A percentile compares a stretch with the other conserved stretches of the same genome.
Evolutionary conservation across 768 basidiomycete genomes (phyloP).

Genomic region (Lentinus brumalis): DNA sequence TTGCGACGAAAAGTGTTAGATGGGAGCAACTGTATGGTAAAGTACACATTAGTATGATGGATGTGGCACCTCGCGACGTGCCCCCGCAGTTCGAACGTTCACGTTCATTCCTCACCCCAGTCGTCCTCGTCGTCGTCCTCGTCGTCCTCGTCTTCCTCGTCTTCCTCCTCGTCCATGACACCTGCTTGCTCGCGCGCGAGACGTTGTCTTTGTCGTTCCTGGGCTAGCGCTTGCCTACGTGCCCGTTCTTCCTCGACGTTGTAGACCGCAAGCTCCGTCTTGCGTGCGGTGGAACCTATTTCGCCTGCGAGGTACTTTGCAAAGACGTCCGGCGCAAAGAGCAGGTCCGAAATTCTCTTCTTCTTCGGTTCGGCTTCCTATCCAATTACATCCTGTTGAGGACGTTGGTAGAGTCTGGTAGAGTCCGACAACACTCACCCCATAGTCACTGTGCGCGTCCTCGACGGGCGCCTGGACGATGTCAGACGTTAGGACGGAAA

Average conservation of each 20-base stretch:
- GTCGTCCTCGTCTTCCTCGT: slow-evolving; percentile 3
- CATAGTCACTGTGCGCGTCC: slow-evolving; percentile 16
- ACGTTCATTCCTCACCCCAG: background rate
- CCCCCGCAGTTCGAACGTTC: too few relatives aligned
- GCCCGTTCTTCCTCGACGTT: slow-evolving; percentile 20
- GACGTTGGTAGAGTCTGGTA: too few relatives aligned
- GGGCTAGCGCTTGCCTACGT: background rate
- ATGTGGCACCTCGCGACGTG: too few relatives aligned
- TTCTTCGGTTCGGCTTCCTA: slow-evolving; percentile 30
- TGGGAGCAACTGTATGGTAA: too few relatives aligned
- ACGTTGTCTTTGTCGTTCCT: too few relatives aligned
- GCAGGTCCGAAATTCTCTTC: slow-evolving; percentile 21
- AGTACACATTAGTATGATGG: too few relatives aligned
- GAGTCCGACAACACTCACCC: background rate
- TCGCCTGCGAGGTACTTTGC: slow-evolving; percentile 28
- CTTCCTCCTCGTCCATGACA: background rate
- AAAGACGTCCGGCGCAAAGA: slow-evolving; percentile 29
- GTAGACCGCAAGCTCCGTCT: slow-evolving; percentile 26
- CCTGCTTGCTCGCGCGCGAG: too few relatives aligned
- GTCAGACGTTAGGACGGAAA: background rate
- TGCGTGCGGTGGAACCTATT: slow-evolving; percentile 25
- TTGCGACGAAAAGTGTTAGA: too few relatives aligned
- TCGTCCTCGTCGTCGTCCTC: slow-evolving; percentile 4
- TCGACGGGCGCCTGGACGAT: slow-evolving; percentile 21
- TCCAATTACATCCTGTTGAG: background rate